Base-by-base conservation (phyloP, 176 grass and related monocot genomes). In the Saccharum spontaneum region DNA sequence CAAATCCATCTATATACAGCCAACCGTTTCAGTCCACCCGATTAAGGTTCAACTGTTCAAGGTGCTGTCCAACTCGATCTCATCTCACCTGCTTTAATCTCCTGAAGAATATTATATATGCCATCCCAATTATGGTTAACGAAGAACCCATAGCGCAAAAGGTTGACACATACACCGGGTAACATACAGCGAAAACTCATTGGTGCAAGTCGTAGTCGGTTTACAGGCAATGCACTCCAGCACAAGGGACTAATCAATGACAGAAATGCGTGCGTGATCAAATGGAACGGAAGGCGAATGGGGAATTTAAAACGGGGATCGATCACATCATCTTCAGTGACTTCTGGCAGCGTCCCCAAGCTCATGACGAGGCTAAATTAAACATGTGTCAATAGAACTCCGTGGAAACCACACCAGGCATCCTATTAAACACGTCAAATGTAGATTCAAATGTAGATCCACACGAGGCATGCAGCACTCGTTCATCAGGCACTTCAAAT, bases 131-230 rank as follows among this genome's bases (percentile, higher is more conserved):
- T 31, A 80, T 31, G 28, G 57, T 41, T 41, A 66, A 30, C 8
- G 15, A 73, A 46, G 71, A 36, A 37, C 45, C 54, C 54, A 46
- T 6, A 28, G 2, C 20, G 8, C 54, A 28, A 50, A 71, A 71
- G 39, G 30, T 54, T 40, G 31, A 59, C 5, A 37, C 74, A 46
- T 33, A 39, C 24, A 20, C n/a, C 67, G 73, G 22, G 26, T 69
- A 74, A 22, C 59, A 74, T 41, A 74, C 12, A 38, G 37, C 15
- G 26, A 49, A 68, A 61, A 4, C 2, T 75, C 45, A 12, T 31
- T 28, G 55, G 75, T 90, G 84, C 17, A 49, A 18, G 89, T 90
- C 48, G 22, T 60, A 64, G 24, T 83, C 84, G 16, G 52, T 15
- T 16, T 30, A 40, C 28, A 82, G 75, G 31, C 40, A 76, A 18